These are phyloP conservation scores for Amanita rimosa DNA, from an alignment of 768 basidiomycete species.

Conservation along the genomic window DNA sequence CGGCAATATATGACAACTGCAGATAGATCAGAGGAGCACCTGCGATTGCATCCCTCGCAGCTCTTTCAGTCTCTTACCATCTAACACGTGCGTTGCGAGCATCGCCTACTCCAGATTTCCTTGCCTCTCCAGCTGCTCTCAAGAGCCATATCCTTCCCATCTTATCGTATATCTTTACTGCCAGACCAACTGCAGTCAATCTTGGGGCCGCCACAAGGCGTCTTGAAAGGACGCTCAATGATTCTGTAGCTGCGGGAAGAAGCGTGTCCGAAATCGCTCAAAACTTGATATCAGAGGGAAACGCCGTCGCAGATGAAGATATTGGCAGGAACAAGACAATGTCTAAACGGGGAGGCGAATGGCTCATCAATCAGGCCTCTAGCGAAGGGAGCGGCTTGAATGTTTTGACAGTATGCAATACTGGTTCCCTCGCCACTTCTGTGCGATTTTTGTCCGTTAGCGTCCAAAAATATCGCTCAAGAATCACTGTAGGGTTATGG, in stretches of 20 bases:
- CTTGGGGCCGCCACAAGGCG: conserved; percentile 78
- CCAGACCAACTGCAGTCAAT: conserved; percentile 96
- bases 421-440: conserved; percentile 92
- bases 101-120: conserved; percentile 38
- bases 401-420: conserved; percentile 92
- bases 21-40: conserved; percentile 74
- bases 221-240: conserved; percentile 40
- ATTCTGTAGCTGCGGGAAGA: conserved; percentile 28
- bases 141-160: conserved; percentile 42
- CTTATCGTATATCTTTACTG: conserved; percentile 67
- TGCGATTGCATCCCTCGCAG: conserved; percentile 88
- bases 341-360: conserved; percentile 77
- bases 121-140: conserved; percentile 42
- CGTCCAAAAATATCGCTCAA: not conserved
- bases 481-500: conserved; percentile 70
- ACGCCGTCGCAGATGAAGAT: conserved; percentile 76
- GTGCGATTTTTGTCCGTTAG: conserved; percentile 28
- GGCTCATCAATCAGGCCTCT: conserved; percentile 53
- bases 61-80: conserved; percentile 61
- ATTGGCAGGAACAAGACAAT: conserved; percentile 78
- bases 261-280: conserved; percentile 38
- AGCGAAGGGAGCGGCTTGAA: conserved; percentile 39
- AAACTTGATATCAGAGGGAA: conserved; percentile 60
- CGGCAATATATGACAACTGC: conserved; percentile 4
- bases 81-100: conserved; percentile 42